Base-by-base conservation (phyloP, 768 basidiomycete genomes). In the Lactarius psammicola region DNA sequence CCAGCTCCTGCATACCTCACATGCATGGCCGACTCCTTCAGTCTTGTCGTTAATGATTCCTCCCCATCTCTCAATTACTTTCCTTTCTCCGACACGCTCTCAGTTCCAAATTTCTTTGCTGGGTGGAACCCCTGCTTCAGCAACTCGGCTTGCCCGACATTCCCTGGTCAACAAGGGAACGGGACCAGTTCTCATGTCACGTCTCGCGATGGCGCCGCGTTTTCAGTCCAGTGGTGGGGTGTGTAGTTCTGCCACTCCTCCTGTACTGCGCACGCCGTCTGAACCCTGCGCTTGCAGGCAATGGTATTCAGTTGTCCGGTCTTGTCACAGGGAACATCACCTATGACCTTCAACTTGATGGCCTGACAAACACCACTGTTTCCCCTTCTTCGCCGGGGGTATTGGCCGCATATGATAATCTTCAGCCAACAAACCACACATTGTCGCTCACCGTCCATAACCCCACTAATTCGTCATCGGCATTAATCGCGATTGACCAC, bases 91-190 rank as follows among this genome's bases (percentile, higher is more conserved):
- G 87, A 89, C 74, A 82, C 81, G 13, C 76, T 85, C 63, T 77
- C 82, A 46, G 63, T 57, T 33, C 80, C 58, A 75, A 78, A 85
- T 70, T 70, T 84, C 49, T 71, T 74, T 23, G 79, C 78, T 31
- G 89, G 89, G 72, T 93, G 91, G 91, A 85, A 85, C 72, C 83
- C 88, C 20, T 83, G 80, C 75, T 90, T 82, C 75, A 75, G 77
- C 2, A 57, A 51, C 49, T 82, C 85, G 15, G 86, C 85, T 9
- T 86, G 82, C 60, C 78, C 80, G 0, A 64, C 75, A 15, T 68
- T 73, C 18, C 63, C 66, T 20, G 84, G 83, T 18, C 73, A 79
- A 60, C 74, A 77, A 49, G 87, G 85, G 17, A 78, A 76, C 46
- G 89, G 89, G 13, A 79, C 79, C 7, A 87, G 83, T 67, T 78